Evolutionary conservation across 2,329 filamentous ascomycete genomes (phyloP), one percentile per base, ranked within the genome.

Genomic region (Colletotrichum cereale): DNA sequence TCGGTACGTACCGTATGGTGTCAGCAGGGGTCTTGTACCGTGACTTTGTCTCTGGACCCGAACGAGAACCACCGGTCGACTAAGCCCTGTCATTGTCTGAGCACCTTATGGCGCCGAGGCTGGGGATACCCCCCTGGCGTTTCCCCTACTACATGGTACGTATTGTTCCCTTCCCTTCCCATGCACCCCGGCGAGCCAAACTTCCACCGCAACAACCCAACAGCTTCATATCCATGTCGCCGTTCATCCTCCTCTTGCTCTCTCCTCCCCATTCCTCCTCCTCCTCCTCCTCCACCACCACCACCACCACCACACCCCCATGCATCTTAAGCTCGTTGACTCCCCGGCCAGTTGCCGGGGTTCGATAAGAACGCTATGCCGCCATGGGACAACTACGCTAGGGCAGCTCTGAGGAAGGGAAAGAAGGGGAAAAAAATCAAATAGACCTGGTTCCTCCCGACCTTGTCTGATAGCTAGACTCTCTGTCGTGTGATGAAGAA

Each of bases 51-150:
- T 64, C 53, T 55, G 36, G 44, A 53, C 44, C 69, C 69, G 36
- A 69, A 69, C 24, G 50, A 71, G 64, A 67, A 52, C 58, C 57
- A 71, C 66, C 44, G 53, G 65, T 60, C 66, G 60, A 68, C 69
- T 72, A 72, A 72, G 69, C 69, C 69, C 69, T 72, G 69, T 72
- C 66, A 64, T 48, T 68, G 69, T 72, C 69, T 72, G 65, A 72
- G 66, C 69, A 72, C 69, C 68, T 53, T 69, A 52, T 61, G 60
- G 69, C 66, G 61, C 69, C 60, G 66, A 70, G 48, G 44, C 58
- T 72, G 66, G 69, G 47, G 52, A 56, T 55, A 72, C 69, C 60
- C 69, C 68, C 69, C 58, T 42, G 68, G 69, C 48, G 69, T 68
- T 47, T 66, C 48, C 34, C 57, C 24, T 69, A n/a, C n/a, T n/a